A percentile compares a stretch with the other conserved stretches of the same genome.
Conservation (phyloP, 306 rosid species). For the Acacia melanoxylon region DNA sequence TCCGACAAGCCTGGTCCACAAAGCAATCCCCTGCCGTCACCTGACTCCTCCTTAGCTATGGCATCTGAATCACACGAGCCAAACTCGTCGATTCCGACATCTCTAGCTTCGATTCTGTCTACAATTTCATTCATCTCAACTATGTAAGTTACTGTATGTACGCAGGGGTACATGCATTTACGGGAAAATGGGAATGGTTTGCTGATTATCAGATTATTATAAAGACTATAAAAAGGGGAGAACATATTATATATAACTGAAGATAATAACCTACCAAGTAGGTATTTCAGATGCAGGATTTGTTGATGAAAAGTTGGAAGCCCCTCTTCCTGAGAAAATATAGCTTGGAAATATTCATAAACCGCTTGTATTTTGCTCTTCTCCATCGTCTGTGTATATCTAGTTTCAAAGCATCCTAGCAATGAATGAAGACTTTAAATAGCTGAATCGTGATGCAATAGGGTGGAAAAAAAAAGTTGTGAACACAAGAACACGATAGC, state of each 20-base stretch:
- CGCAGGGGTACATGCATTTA: neutral
- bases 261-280: conserved; percentile 34
- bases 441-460: neutral
- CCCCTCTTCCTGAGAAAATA: conserved; percentile 39
- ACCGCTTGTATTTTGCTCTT: conserved; percentile 51
- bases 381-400: conserved; percentile 25
- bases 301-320: conserved; percentile 51
- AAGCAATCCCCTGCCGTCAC: conserved; percentile 31
- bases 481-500: neutral
- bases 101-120: conserved; percentile 50
- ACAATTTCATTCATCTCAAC: neutral
- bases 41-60: neutral
- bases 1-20: conserved; percentile 43
- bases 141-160: neutral
- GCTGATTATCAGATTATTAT: neutral
- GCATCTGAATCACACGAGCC: conserved; percentile 34
- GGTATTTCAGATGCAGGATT: conserved; percentile 42
- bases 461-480: neutral
- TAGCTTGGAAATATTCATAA: conserved; percentile 43
- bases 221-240: neutral
- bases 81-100: conserved; percentile 56
- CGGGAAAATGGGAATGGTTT: neutral
- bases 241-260: neutral
- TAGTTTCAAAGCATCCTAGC: neutral
- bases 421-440: conserved; percentile 2